Base-by-base conservation (phyloP, 1,284 basidiomycete genomes). In the Trametes polyzona region DNA sequence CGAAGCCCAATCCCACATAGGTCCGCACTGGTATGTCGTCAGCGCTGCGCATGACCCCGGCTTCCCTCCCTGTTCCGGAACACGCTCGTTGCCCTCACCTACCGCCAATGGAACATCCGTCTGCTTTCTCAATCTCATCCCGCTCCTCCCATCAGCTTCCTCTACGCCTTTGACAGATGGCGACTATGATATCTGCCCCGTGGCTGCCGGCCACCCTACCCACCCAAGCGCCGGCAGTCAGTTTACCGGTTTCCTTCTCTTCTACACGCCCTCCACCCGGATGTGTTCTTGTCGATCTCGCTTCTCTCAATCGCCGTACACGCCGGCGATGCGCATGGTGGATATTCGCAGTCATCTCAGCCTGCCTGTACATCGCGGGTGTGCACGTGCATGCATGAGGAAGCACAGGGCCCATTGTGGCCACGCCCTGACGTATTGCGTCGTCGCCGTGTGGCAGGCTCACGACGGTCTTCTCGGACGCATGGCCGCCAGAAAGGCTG, bases 1-100 rank as follows among this genome's bases (percentile, higher is more conserved):
- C 47, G 52, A 58, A 48, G 42, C 35, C 30, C 24, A 27, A 11
- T 27, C 33, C 27, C 42, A 33, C 33, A 57, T 56, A 53, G 49
- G 43, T 17, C 11, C 35, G 56, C 43, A 60, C 58, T 56, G 58
- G 55, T 63, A 59, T 57, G 61, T 63, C 58, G 61, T 55, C 58
- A 58, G 37, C 42, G 52, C 52, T 53, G 55, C 54, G 55, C 59
- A 39, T 40, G 37, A 42, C 19, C 27, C 24, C 52, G 17, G 41
- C 57, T 59, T 57, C 54, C 51, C 52, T 39, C 27, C 52, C 36
- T 48, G 47, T 49, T 48, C 57, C 61, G 57, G 47, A 23, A n/a
- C 42, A 10, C 39, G 23, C 16, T 33, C 37, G 39, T 43, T 41
- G 53, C 39, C 41, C 32, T 47, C 44, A 48, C 47, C 39, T 40